Conservation (phyloP, 176 grass and related monocot species). For the Secale cereale region DNA sequence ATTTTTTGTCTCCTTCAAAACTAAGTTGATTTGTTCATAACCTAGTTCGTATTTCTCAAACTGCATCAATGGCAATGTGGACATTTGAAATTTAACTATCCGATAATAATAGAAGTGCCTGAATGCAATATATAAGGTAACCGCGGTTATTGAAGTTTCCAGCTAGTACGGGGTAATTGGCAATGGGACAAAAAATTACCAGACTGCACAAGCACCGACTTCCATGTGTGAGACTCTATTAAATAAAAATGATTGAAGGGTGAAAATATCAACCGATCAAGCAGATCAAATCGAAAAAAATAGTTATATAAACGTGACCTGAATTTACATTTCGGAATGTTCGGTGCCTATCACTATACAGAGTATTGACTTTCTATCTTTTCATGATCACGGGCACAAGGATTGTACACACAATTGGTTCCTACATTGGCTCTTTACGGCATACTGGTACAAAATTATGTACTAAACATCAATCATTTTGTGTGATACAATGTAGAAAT, state of each 20-base stretch:
- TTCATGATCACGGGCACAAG: slow-evolving; percentile 51
- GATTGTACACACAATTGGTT: slow-evolving; percentile 34
- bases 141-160: not conserved
- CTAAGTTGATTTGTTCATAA: not conserved
- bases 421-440: slow-evolving; percentile 64
- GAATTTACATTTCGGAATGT: not conserved
- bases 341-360: not conserved
- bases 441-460: slow-evolving; percentile 48
- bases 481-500: not conserved
- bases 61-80: no score
- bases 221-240: not conserved
- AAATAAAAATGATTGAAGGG: not conserved
- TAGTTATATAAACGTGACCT: slow-evolving; percentile 3
- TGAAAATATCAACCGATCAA: slow-evolving; percentile 21
- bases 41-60: not conserved
- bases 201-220: not conserved
- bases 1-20: not conserved
- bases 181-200: slow-evolving; percentile 4
- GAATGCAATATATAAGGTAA: not conserved
- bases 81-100: not conserved
- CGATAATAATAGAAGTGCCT: not conserved
- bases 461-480: not conserved
- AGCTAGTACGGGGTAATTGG: not conserved
- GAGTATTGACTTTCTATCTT: slow-evolving; percentile 4
- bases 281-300: not conserved